These are phyloP conservation scores for Globisporangium radiosum DNA, from an alignment of 352 stramenopile genomes.

Conservation along the genomic window DNA sequence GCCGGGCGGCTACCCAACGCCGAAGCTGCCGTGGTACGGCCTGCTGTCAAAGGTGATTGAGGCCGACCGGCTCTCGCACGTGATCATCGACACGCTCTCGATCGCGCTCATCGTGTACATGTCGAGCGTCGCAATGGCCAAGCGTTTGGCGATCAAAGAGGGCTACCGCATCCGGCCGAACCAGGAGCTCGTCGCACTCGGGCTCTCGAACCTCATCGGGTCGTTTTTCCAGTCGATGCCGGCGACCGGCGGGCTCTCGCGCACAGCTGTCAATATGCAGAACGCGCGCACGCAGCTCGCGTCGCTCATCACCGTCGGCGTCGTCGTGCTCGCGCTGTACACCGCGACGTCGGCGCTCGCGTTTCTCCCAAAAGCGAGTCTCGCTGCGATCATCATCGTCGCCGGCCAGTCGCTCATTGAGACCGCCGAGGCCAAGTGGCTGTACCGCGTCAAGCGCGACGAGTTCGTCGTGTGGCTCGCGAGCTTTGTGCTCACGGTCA, in stretches of 20 bases:
- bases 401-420: constrained; percentile 85
- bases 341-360: constrained; percentile 78
- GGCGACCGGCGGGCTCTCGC: constrained; percentile 82
- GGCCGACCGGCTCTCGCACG: constrained; percentile 37
- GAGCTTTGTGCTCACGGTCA: constrained; percentile 45
- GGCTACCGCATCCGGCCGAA: constrained; percentile 63
- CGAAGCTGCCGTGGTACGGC: constrained; percentile 45
- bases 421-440: constrained; percentile 71
- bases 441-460: constrained; percentile 64
- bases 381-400: constrained; percentile 88
- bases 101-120: constrained; percentile 89
- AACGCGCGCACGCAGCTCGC: constrained; percentile 79
- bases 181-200: constrained; percentile 84
- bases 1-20: constrained; percentile 55
- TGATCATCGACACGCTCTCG: constrained; percentile 62
- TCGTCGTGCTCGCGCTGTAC: constrained; percentile 83
- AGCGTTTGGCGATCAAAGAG: constrained; percentile 74
- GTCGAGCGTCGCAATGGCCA: constrained; percentile 86
- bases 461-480: constrained; percentile 58
- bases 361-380: constrained; percentile 78
- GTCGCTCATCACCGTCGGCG: constrained; percentile 67
- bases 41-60: constrained; percentile 37
- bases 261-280: constrained; percentile 89
- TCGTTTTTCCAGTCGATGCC: constrained; percentile 85
- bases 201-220: constrained; percentile 80